A percentile compares a stretch with the other conserved stretches of the same genome.
These are phyloP conservation scores for Candida sanyiensis DNA, from an alignment of 805 yeast species.

Conservation along the genomic window DNA sequence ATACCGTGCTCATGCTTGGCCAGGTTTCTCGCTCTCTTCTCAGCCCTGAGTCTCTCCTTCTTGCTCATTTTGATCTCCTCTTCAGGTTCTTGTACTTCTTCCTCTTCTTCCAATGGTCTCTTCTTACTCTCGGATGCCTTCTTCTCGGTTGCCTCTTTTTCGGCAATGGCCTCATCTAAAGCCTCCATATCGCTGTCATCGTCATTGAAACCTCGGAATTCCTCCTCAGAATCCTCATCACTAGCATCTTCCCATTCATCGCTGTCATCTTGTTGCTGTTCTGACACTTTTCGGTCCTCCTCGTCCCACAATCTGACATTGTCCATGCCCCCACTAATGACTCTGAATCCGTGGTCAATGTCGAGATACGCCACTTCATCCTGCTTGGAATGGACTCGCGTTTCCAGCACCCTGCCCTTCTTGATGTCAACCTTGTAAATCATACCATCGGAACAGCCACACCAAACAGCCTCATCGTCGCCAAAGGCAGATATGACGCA, in stretches of 20 bases:
- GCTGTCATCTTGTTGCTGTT: conserved; percentile 19
- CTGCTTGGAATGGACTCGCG: conserved; percentile 54
- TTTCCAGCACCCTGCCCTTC: conserved; percentile 56
- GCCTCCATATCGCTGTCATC: conserved; percentile 24
- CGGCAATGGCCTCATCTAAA: conserved; percentile 17
- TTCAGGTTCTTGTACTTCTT: conserved; percentile 6
- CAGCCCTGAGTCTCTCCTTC: conserved; percentile 19
- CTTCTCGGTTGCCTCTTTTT: conserved; percentile 4
- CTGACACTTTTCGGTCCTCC: conserved; percentile 29
- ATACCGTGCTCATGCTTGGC: conserved; percentile 61
- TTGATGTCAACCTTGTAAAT: conserved; percentile 63
- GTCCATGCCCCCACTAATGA: conserved; percentile 82
- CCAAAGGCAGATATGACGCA: conserved; percentile 41
- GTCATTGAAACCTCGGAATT: conserved; percentile 6
- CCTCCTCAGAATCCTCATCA: conserved; percentile 4
- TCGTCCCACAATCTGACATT: conserved; percentile 69
- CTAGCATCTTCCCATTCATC: conserved; percentile 14
- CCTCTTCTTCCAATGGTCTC: conserved; percentile 10
- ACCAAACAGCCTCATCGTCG: conserved; percentile 55
- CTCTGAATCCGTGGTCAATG: conserved; percentile 72
- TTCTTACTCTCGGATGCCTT: conserved; percentile 7
- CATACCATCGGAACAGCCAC: conserved; percentile 74
- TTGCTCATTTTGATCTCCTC: conserved; percentile 17
- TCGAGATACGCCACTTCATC: conserved; percentile 80
- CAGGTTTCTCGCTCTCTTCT: conserved; percentile 29